Conservation (phyloP, 805 yeast genomes). For the Komagataella populi region DNA sequence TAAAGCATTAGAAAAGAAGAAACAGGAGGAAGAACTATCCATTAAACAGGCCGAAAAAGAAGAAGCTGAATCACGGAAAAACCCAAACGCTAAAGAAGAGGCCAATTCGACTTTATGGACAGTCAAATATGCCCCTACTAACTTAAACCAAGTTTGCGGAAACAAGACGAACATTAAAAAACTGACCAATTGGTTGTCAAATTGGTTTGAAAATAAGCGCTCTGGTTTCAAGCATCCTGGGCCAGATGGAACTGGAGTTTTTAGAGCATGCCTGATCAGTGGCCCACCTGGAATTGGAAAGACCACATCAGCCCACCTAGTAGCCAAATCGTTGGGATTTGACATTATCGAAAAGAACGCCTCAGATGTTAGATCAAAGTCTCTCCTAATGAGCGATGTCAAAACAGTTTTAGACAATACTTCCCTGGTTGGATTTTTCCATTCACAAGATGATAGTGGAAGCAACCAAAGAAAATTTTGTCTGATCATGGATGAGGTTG, state of each 20-base stretch:
- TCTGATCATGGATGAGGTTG: conserved; percentile 96
- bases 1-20: conserved; percentile 55
- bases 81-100: conserved; percentile 20
- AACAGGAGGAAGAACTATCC: conserved; percentile 49
- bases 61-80: conserved; percentile 19
- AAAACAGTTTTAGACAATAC: conserved; percentile 67
- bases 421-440: conserved; percentile 69
- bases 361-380: conserved; percentile 82
- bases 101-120: conserved; percentile 79
- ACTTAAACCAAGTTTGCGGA: conserved; percentile 74
- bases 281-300: conserved; percentile 87
- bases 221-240: conserved; percentile 43
- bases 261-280: conserved; percentile 73
- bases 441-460: conserved; percentile 14
- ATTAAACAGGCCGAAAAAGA: conserved; percentile 36
- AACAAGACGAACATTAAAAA: conserved; percentile 64
- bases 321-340: conserved; percentile 56
- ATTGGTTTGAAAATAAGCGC: conserved; percentile 55
- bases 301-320: conserved; percentile 68
- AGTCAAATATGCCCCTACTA: conserved; percentile 77
- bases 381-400: conserved; percentile 52
- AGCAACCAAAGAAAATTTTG: conserved; percentile 49
- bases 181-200: conserved; percentile 58
- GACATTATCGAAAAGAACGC: conserved; percentile 73
- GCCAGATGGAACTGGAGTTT: conserved; percentile 52